These are phyloP conservation scores for Tarenaya hassleriana DNA, from an alignment of 345 rosid genomes.

Conservation along the genomic window DNA sequence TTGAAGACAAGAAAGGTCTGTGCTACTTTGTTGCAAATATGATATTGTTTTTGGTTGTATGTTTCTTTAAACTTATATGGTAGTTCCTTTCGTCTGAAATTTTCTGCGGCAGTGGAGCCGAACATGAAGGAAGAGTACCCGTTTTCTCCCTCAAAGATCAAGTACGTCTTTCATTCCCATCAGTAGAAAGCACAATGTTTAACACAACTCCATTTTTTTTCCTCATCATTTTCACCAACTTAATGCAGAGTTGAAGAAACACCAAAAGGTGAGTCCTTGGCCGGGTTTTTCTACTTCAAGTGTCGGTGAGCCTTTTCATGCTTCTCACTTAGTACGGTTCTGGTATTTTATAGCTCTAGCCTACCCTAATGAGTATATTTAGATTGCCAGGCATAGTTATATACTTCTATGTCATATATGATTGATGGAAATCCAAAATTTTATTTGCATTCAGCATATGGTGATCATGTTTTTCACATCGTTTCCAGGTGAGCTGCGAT, in stretches of 20 bases:
- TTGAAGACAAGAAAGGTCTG: slow-evolving; percentile 83
- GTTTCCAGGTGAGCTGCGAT: too few relatives aligned
- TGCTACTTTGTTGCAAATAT: slow-evolving; percentile 9
- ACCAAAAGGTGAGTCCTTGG: slow-evolving; percentile 50
- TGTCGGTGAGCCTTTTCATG: slow-evolving; percentile 31
- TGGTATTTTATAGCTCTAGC: slow-evolving; percentile 5
- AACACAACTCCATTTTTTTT: slow-evolving; percentile 7
- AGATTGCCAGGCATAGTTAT: slow-evolving; percentile 1
- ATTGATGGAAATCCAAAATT: too few relatives aligned
- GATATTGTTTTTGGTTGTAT: slow-evolving; percentile 6
- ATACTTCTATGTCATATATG: too few relatives aligned
- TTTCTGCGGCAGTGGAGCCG: slow-evolving; percentile 49
- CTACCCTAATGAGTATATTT: slow-evolving; percentile 7
- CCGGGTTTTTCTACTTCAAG: slow-evolving; percentile 33
- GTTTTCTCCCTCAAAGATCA: slow-evolving; percentile 23
- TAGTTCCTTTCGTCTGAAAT: slow-evolving; percentile 32
- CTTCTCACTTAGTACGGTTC: too few relatives aligned
- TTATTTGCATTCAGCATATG: too few relatives aligned
- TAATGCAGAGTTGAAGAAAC: slow-evolving; percentile 68
- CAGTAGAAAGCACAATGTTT: too few relatives aligned
- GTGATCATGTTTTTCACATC: neutral
- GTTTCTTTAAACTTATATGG: slow-evolving; percentile 6
- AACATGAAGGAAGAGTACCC: slow-evolving; percentile 71
- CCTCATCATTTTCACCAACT: slow-evolving; percentile 23
- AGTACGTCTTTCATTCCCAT: slow-evolving; percentile 39